Base-by-base conservation (phyloP, 805 yeast species). In the Starmerella sirachaensis region DNA sequence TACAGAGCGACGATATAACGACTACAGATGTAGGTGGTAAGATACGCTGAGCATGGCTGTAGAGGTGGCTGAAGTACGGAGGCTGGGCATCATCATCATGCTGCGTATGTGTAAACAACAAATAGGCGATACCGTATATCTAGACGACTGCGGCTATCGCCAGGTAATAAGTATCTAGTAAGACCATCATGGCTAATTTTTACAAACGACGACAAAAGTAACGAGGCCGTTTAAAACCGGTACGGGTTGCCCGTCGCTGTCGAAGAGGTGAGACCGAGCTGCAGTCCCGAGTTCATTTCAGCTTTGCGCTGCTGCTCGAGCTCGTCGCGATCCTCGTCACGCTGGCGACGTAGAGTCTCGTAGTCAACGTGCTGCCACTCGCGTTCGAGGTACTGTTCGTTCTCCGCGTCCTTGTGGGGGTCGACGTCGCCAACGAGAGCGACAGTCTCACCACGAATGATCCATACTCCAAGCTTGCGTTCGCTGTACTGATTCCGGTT, bases 361-460 rank as follows among this genome's bases (percentile, higher is more conserved):
- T 72, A 85, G 23, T 72, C 72, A 17, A 82, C 65, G 54, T 70
- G 73, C 45, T 68, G 63, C 58, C 75, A 45, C 26, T 24, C 65
- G 11, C 62, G 59, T 28, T 65, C 66, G 49, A 81, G 59, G 36
- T 80, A 80, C 44, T 37, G 39, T 33, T 51, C 54, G 17, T 41
- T 30, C 18, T 64, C 71, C 53, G 81, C 93, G 59, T 85, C 94
- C 45, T 64, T 70, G 54, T 83, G 94, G 45, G 84, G 79, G 58
- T 86, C 95, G 45, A 88, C 71, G 57, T 88, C 96, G 16, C 97
- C 98, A 56, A 91, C 58, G 75, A 86, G 72, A 8, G 86, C 91
- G 7, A 91, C 91, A 52, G 88, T 88, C 59, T 91, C 98, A 45
- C 98, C 98, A 61, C 98, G 78, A 28, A 91, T 78, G 63, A 91